Evolutionary conservation across 2,329 filamentous ascomycete genomes (phyloP), one percentile per base, ranked within the genome.

Genomic region (Ophiocordyceps australis): DNA sequence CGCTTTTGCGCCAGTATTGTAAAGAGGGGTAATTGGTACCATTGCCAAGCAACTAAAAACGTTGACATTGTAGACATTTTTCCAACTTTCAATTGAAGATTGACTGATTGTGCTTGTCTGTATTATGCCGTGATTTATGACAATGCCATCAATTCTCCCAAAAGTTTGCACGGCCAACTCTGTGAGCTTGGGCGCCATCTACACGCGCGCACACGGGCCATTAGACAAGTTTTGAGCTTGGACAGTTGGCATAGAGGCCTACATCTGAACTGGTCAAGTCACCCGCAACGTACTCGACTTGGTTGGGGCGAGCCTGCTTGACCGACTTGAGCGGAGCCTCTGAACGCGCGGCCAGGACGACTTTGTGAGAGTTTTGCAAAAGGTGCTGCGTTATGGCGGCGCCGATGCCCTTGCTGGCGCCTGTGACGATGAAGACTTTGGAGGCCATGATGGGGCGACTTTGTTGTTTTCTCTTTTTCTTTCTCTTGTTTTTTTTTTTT

Each of bases 111-210:
- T 69, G 22, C 91, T 73, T 2, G 82, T 78, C n/a, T 71, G 65
- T 23, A 98, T 53, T 1, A 72, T 59, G 13, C 83, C 85, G 45
- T 98, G 89, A 48, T 95, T 95, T 33, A 95, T 55, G 9, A 98
- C 69, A 23, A 98, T 46, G 2, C 74, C 77, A 43, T 98, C 83
- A 5, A 98, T 52, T 25, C 57, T 59, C 8, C 74, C 75, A 46
- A 81, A 95, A 1, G 65, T 54, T 16, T 64, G 53, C 9, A 77
- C 42, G 0, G 83, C 76, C 1, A 72, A 51, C 4, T 74, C 57
- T 5, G 81, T 67, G 5, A 77, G 65, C 41, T 65, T 65, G 2
- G 61, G 48, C 4, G 69, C 65, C 16, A 76, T 49, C 63, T 66
- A 28, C 11, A 9, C 6, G 32, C 26, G 13, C 7, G 20, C 18